Evolutionary conservation across 2,329 filamentous ascomycete genomes (phyloP), one percentile per base, ranked within the genome.

Genomic region (Gyromitra esculenta): DNA sequence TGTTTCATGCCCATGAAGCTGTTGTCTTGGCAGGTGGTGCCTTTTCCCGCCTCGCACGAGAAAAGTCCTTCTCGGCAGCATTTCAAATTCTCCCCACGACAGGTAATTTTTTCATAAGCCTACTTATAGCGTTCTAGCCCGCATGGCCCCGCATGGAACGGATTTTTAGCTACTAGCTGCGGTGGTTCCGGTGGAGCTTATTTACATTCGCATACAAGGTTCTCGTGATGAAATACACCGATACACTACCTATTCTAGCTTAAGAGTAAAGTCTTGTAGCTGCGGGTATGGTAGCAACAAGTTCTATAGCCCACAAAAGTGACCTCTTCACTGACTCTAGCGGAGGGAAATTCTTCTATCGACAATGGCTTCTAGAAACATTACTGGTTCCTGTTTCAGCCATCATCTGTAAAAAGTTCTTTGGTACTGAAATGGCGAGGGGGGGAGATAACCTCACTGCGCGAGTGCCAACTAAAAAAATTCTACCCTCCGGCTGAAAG

Each of bases 1-100:
- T 56, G 35, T 21, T 54, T n/a, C 31, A 43, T 57, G 11, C 31
- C 35, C 45, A 7, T 56, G 50, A 41, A n/a, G 45, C 50, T 31
- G 35, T 57, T n/a, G 65, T 15, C 65, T 69, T 69, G 54, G 66
- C 66, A 62, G 15, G 18, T 25, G 41, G 56, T 50, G 65, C 35
- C 65, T 57, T 39, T 35, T 15, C 59, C 65, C 52, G 52, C 50
- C 37, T 45, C 41, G 21, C 39, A 18, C 25, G 21, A 41, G 21
- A 13, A 35, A 45, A 45, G 43, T 37, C 18, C 41, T 41, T 69
- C 35, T 59, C 15, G 54, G 66, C 39, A 54, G 21, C 41, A 60
- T 69, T 69, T 25, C 41, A 25, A 69, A 69, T 37, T 65, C n/a
- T 15, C 50, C 43, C 64, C 45, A 57, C 66, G 21, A 57, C 21